Conservation (phyloP, 805 yeast genomes). For the Candida caryicola region DNA sequence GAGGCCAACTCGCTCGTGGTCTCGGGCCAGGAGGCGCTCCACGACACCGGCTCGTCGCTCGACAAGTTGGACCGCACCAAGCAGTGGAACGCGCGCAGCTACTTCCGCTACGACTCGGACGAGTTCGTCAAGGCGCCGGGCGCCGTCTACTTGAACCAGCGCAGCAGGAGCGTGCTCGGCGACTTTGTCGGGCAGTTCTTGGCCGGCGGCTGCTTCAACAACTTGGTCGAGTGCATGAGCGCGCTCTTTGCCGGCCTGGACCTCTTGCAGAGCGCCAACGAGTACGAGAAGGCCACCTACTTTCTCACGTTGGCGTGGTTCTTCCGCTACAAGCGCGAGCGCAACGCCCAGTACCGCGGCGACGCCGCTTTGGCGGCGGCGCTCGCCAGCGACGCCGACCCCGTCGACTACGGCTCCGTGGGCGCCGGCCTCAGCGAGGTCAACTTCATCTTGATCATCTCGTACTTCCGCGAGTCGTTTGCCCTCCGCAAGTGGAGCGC, state of each 20-base stretch:
- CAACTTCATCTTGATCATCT: slow-evolving; percentile 52
- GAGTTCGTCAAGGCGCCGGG: slow-evolving; percentile 23
- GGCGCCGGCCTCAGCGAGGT: slow-evolving; percentile 61
- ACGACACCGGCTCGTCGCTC: slow-evolving; percentile 51
- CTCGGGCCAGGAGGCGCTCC: slow-evolving; percentile 64
- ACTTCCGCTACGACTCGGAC: slow-evolving; percentile 42
- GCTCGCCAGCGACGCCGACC: slow-evolving; percentile 21
- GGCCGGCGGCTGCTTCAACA: slow-evolving; percentile 72
- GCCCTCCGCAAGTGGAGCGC: slow-evolving; percentile 52
- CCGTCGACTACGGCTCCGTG: slow-evolving; percentile 41
- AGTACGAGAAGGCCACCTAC: slow-evolving; percentile 43
- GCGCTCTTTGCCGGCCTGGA: slow-evolving; percentile 36
- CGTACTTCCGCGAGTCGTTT: slow-evolving; percentile 42
- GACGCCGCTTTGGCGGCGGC: not conserved
- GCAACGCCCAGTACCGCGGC: slow-evolving; percentile 5
- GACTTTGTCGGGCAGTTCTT: slow-evolving; percentile 55
- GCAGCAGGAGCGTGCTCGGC: slow-evolving; percentile 21
- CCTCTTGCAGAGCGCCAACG: slow-evolving; percentile 31
- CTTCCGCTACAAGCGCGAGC: slow-evolving; percentile 56
- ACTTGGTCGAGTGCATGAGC: slow-evolving; percentile 54
- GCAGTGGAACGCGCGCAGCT: slow-evolving; percentile 52
- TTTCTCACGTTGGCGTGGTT: slow-evolving; percentile 73
- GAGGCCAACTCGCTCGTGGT: slow-evolving; percentile 64
- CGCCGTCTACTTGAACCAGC: slow-evolving; percentile 25
- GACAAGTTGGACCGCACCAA: slow-evolving; percentile 65